A percentile compares a stretch with the other conserved stretches of the same genome.
Conservation (phyloP, 306 rosid species). For the Gastrolobium bilobum region DNA sequence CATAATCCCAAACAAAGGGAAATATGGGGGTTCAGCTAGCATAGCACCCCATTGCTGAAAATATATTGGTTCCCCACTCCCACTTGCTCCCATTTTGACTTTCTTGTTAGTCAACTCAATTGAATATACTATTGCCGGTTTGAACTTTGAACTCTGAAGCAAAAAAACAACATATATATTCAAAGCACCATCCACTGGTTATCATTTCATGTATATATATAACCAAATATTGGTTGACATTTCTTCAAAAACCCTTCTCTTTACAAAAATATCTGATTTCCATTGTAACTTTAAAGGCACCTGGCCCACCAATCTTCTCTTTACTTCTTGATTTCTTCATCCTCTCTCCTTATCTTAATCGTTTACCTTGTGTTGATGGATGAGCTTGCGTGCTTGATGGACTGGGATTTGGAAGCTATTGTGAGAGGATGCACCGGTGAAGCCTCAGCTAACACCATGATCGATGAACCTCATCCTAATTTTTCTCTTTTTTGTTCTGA, state of each 20-base stretch:
- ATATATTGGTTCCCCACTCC: constrained; percentile 35
- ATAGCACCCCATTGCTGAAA: constrained; percentile 39
- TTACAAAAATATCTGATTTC: constrained; percentile 40
- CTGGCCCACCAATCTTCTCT: constrained; percentile 7
- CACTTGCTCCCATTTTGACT: constrained; percentile 59
- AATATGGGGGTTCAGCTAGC: background rate
- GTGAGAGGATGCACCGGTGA: constrained; percentile 67
- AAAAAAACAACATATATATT: background rate
- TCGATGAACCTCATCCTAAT: constrained; percentile 36
- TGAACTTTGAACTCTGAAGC: constrained; percentile 32
- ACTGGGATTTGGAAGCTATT: constrained; percentile 92
- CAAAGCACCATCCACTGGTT: constrained; percentile 36
- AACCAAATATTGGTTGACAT: constrained; percentile 46
- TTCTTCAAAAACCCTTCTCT: constrained; percentile 39
- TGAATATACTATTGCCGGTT: constrained; percentile 37
- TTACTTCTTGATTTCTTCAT: background rate
- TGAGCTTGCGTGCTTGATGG: constrained; percentile 58
- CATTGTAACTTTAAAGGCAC: constrained; percentile 8
- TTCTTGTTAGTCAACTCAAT: constrained; percentile 62
- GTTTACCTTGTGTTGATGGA: constrained; percentile 35
- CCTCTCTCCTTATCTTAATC: background rate
- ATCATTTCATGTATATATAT: constrained; percentile 29
- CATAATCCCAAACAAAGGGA: background rate
- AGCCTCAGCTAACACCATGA: constrained; percentile 18
- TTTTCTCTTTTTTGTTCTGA: constrained; percentile 41